Evolutionary conservation across 208 protist genomes (phyloP).

Genomic region (Tritrichomonas foetus): DNA sequence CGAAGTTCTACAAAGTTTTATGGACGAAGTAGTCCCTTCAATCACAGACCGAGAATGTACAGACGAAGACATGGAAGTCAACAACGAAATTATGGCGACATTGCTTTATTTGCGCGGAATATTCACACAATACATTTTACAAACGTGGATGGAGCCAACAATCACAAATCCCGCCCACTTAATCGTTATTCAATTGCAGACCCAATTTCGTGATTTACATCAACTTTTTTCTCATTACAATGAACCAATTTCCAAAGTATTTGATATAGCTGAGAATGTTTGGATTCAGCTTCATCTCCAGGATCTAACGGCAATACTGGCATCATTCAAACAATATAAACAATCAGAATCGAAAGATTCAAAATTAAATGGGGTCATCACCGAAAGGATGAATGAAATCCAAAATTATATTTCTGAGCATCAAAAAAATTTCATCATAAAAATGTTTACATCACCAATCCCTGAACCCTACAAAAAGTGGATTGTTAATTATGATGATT

Average conservation of each 20-base stretch:
- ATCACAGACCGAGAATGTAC: neutral
- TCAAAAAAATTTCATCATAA: neutral
- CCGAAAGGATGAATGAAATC: neutral
- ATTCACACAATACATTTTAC: too few species aligned
- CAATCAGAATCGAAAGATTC: neutral
- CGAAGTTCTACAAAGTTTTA: neutral
- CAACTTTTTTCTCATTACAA: too few species aligned
- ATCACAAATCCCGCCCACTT: too few species aligned
- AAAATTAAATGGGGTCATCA: neutral
- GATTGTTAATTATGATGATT: slow-evolving; percentile 32
- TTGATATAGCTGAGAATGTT: too few species aligned
- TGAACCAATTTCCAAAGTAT: too few species aligned
- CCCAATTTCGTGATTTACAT: too few species aligned
- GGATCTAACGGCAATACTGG: neutral
- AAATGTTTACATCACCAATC: neutral
- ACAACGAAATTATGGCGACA: too few species aligned
- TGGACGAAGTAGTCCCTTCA: neutral
- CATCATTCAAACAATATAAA: neutral
- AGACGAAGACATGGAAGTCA: neutral
- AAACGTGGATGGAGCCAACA: too few species aligned
- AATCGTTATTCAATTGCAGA: too few species aligned
- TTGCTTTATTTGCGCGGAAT: too few species aligned
- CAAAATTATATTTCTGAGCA: neutral
- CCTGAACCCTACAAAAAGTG: neutral
- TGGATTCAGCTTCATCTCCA: neutral